These are phyloP conservation scores for Hymenoscyphus repandus DNA, from an alignment of 2,329 filamentous ascomycete genomes.

Conservation along the genomic window DNA sequence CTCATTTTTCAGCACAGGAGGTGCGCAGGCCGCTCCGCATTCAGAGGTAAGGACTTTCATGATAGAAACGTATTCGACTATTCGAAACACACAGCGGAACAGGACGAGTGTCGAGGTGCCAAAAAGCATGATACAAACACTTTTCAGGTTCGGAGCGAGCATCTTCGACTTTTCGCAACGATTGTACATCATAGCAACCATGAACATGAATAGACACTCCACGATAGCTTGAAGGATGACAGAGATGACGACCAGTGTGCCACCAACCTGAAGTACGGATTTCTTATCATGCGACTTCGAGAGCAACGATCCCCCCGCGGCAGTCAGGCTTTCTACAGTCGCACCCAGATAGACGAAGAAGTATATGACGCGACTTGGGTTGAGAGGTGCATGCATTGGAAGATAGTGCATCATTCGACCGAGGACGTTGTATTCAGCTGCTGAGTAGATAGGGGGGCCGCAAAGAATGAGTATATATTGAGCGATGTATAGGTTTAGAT, in stretches of 20 bases:
- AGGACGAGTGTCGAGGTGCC: slow-evolving; percentile 32
- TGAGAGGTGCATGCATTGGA: slow-evolving; percentile 34
- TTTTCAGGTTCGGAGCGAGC: slow-evolving; percentile 29
- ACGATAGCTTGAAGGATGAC: slow-evolving; percentile 32
- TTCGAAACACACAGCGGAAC: slow-evolving; percentile 34
- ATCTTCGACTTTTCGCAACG: slow-evolving; percentile 26
- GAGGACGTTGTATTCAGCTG: slow-evolving; percentile 34
- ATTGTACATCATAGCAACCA: slow-evolving; percentile 20
- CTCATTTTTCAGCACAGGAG: slow-evolving; percentile 27
- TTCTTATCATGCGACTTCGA: slow-evolving; percentile 8
- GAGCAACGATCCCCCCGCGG: slow-evolving; percentile 27
- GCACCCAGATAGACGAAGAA: slow-evolving; percentile 35
- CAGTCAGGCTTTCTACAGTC: slow-evolving; percentile 32
- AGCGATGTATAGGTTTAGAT: slow-evolving; percentile 32
- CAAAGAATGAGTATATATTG: slow-evolving; percentile 32
- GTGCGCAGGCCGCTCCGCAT: slow-evolving; percentile 18
- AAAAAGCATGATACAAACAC: slow-evolving; percentile 33
- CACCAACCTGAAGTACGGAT: slow-evolving; percentile 21
- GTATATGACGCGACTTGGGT: slow-evolving; percentile 32
- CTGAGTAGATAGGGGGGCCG: slow-evolving; percentile 35
- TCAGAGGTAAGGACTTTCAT: slow-evolving; percentile 15
- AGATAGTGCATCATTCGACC: slow-evolving; percentile 35
- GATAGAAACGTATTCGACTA: slow-evolving; percentile 29
- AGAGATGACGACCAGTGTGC: slow-evolving; percentile 25
- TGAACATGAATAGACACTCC: slow-evolving; percentile 24